Evolutionary conservation across 352 stramenopile species (phyloP).

Genomic region (Globisporangium polare): DNA sequence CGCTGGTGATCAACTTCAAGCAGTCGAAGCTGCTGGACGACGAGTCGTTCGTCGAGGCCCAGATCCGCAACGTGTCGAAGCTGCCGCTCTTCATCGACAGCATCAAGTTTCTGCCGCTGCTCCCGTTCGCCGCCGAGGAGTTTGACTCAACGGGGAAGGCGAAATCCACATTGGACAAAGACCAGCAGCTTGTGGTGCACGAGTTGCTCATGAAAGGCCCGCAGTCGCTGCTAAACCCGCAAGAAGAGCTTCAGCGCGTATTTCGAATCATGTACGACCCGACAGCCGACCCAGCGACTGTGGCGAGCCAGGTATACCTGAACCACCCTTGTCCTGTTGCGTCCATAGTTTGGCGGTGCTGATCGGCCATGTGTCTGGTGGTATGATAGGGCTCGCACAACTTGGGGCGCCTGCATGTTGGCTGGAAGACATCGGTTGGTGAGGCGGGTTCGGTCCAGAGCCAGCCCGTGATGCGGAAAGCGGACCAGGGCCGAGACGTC

Average conservation of each 20-base stretch:
- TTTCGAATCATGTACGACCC: slow-evolving; percentile 57
- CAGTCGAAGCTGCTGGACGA: slow-evolving; percentile 46
- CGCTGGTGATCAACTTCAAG: slow-evolving; percentile 84
- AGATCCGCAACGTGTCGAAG: slow-evolving; percentile 84
- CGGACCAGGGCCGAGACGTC: slow-evolving; percentile 38
- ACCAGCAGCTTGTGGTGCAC: not conserved
- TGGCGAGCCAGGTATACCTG: slow-evolving; percentile 27
- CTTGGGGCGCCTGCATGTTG: slow-evolving; percentile 69
- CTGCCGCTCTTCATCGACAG: slow-evolving; percentile 75
- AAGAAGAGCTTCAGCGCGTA: slow-evolving; percentile 77
- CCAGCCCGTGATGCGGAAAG: slow-evolving; percentile 71
- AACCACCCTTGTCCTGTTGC: not conserved
- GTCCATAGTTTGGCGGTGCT: not conserved
- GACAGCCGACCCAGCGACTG: slow-evolving; percentile 25
- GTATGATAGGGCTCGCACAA: slow-evolving; percentile 49
- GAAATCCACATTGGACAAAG: not conserved
- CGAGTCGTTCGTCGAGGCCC: slow-evolving; percentile 66
- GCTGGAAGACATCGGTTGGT: slow-evolving; percentile 79
- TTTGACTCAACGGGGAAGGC: slow-evolving; percentile 19
- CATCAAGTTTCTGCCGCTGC: slow-evolving; percentile 67
- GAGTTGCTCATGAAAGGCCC: slow-evolving; percentile 31
- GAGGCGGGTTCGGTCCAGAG: slow-evolving; percentile 81
- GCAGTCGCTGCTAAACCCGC: slow-evolving; percentile 66
- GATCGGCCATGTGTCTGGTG: not conserved
- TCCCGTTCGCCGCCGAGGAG: slow-evolving; percentile 47